Conservation (phyloP, 306 rosid species). For the Acacia crassicarpa region DNA sequence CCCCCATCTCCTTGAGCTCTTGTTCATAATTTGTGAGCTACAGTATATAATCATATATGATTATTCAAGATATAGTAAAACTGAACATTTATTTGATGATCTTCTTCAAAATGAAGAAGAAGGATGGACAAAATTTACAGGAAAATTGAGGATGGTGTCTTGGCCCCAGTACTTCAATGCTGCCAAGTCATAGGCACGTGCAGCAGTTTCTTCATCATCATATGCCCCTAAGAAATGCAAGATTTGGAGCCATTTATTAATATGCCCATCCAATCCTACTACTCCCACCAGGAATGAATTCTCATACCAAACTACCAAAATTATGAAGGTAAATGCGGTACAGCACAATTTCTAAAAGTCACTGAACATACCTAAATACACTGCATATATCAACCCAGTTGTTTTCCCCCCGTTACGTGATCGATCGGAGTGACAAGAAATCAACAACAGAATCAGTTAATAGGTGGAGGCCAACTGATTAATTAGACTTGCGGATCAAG, state of each 20-base stretch:
- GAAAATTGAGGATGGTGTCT: constrained; percentile 78
- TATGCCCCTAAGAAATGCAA: constrained; percentile 75
- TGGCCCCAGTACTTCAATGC: constrained; percentile 99
- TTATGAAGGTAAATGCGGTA: background rate
- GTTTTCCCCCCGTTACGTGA: constrained; percentile 34
- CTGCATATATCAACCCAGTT: constrained; percentile 46
- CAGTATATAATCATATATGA: background rate
- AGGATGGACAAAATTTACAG: constrained; percentile 45
- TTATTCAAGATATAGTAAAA: background rate
- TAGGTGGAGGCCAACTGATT: background rate
- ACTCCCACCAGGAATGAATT: background rate
- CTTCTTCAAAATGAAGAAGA: background rate
- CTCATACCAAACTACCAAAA: background rate
- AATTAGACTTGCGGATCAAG: background rate
- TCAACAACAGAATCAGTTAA: background rate
- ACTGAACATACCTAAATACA: constrained; percentile 70
- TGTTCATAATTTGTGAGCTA: constrained; percentile 66
- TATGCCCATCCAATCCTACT: background rate
- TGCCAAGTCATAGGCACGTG: constrained; percentile 98
- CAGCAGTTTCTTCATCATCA: constrained; percentile 92
- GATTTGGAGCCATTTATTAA: constrained; percentile 16
- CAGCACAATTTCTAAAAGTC: background rate
- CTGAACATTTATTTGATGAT: background rate
- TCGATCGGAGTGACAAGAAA: background rate
- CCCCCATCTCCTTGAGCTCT: constrained; percentile 76